Base-by-base conservation (phyloP, 2,329 filamentous ascomycete species). In the Colletotrichum trifolii region DNA sequence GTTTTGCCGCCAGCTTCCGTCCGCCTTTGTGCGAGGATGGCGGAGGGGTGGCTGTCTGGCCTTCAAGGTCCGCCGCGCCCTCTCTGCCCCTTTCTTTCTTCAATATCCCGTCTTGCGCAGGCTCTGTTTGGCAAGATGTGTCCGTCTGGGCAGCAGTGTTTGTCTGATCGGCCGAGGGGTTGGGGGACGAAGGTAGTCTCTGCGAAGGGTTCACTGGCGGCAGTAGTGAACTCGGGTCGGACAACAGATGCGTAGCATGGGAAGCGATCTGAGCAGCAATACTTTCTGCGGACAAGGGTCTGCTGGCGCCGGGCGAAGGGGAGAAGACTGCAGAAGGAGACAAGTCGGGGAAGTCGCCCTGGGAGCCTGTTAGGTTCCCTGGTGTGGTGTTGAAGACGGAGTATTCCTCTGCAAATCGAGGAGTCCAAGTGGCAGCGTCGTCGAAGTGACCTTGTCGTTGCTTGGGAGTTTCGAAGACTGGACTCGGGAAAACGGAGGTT, bases 361-460 rank as follows among this genome's bases (percentile, higher is more conserved):
- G 78, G 47, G 78, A 74, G 57, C 79, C 82, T 70, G 79, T 80
- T 59, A 88, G 78, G 72, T 87, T 86, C 52, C 85, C 87, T 13
- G 87, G 87, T 8, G 87, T 88, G n/a, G 83, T 79, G 76, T 88
- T 87, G 79, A 89, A 89, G 71, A 89, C 86, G 67, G 87, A 88
- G 71, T 87, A 89, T 69, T 89, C 87, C 73, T 89, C 86, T 68
- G 87, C 86, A 78, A 88, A 89, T 63, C 82, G 82, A 73, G 87
- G 87, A 48, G 87, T 89, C 83, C 84, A 87, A 69, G 82, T 81
- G 69, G 80, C 78, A 56, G 82, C 74, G 67, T 85, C 81, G 75
- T 84, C 77, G 69, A 83, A 81, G 61, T 77, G 79, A 65, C 78
- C 78, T 68, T 80, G 79, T 69, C 76, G 79, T 60, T 78, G 76